Percentiles rank a stretch among this genome's conserved stretches.
phyloP scores from a whole-genome alignment of 2,329 filamentous ascomycete genomes.

The Neodidymelliopsis sp. region DNA sequence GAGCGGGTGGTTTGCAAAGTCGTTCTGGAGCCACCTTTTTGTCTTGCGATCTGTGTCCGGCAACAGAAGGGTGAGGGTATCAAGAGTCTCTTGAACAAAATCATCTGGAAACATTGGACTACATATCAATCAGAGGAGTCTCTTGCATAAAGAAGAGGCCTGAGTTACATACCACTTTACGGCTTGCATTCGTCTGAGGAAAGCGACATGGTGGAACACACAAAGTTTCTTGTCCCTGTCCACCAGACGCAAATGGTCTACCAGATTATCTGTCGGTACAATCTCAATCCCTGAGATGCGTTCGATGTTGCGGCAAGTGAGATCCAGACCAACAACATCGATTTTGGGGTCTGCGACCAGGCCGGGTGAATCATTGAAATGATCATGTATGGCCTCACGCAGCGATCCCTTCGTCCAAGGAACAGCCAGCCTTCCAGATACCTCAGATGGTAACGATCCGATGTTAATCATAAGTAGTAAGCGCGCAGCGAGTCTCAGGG shows the following conservation, averaged over 20 bases:
- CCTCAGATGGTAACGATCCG: not conserved
- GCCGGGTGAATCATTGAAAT: not conserved
- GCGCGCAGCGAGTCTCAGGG: not conserved
- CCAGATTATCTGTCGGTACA: not conserved
- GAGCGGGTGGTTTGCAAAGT: too few species aligned
- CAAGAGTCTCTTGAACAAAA: constrained; percentile 49
- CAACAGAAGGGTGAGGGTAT: constrained; percentile 50
- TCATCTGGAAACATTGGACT: constrained; percentile 38
- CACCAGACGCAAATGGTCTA: not conserved
- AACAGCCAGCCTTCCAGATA: not conserved
- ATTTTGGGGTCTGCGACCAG: not conserved
- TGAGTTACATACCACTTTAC: too few species aligned
- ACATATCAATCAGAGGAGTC: too few species aligned
- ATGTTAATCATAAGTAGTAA: not conserved
- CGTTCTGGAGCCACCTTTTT: constrained; percentile 30
- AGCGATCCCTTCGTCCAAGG: not conserved
- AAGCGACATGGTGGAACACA: not conserved
- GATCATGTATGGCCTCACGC: not conserved
- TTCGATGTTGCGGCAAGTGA: not conserved
- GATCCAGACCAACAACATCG: not conserved
- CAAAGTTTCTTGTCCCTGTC: not conserved
- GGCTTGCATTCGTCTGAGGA: not conserved
- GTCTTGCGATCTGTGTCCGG: constrained; percentile 37
- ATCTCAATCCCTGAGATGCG: not conserved
- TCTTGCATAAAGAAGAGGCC: too few species aligned